Evolutionary conservation across 768 basidiomycete species (phyloP), one percentile per base, ranked within the genome.

Genomic region (Clathrus columnatus): DNA sequence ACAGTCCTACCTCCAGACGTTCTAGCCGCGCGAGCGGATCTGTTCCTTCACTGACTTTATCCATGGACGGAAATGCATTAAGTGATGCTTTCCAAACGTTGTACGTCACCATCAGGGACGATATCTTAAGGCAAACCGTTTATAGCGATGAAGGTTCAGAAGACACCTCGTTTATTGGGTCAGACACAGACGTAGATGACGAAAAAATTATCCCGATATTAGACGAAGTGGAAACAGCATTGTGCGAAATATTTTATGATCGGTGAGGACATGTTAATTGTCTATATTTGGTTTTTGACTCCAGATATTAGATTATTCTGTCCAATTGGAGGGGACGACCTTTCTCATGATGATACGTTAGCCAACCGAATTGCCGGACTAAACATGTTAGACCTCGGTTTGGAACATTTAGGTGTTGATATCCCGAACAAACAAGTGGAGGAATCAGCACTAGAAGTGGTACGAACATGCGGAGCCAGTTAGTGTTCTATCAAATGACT

Each of bases 401-500:
- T 98, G 8, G 85, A 87, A 36, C 93, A 98, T 70, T 80, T 99
- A 1, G 95, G 94, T 16, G 78, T 98, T 7, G 84, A 91, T 51
- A 80, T 90, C 0, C 83, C 81, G 2, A 60, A 66, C 4, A 72
- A 70, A 1, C 71, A 76, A 18, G 73, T 71, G 4, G 75, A 63
- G 0, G 61, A 76, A 48, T 72, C 72, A 21, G 70, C 95, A 11
- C 77, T 85, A 47, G 69, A 70, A 2, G 80, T 96, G 7, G 79
- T 92, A 0, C 78, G 74, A 52, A 72, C 72, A 0, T 92, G 92
- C 61, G 92, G 94, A 7, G 77, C 85, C 63, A 82, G 91, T 92
- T 62, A 57, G 85, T 66, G 17, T n/a, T 36, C 55, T 30, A 29
- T 48, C 21, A 21, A 14, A 28, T 21, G 46, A 54, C 17, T 51